phyloP scores from a whole-genome alignment of 352 stramenopile species.

The Phytopythium kandeliae region DNA sequence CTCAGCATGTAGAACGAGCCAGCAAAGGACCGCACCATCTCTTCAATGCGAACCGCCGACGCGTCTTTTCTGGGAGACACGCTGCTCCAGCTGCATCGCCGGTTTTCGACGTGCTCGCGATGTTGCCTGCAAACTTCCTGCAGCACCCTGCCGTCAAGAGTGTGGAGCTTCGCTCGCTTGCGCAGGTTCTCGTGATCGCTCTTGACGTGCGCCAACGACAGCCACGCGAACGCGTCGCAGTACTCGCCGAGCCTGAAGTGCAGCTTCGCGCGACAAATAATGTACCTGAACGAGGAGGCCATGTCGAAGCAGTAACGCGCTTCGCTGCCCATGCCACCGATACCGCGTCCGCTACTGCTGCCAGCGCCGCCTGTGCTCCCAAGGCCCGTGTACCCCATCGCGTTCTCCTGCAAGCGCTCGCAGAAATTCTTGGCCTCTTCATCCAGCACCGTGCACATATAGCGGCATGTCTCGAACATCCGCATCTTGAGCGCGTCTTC shows the following conservation, averaged over 20 bases:
- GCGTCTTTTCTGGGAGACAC: slow-evolving; percentile 4
- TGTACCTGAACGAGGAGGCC: slow-evolving; percentile 69
- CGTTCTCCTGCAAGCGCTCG: slow-evolving; percentile 64
- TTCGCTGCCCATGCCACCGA: slow-evolving; percentile 71
- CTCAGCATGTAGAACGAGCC: slow-evolving; percentile 64
- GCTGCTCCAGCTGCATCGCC: neutral
- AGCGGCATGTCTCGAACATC: slow-evolving; percentile 67
- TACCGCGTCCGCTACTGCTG: slow-evolving; percentile 51
- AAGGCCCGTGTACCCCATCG: slow-evolving; percentile 42
- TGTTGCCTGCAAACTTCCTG: slow-evolving; percentile 50
- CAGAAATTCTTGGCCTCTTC: slow-evolving; percentile 73
- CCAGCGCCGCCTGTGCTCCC: slow-evolving; percentile 43
- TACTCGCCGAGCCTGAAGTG: slow-evolving; percentile 50
- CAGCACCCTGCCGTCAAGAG: slow-evolving; percentile 58
- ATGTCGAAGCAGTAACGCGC: slow-evolving; percentile 79
- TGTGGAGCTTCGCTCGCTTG: slow-evolving; percentile 61
- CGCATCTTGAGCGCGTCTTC: slow-evolving; percentile 74
- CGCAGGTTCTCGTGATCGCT: slow-evolving; percentile 64
- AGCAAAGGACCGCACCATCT: slow-evolving; percentile 47
- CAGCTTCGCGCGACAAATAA: slow-evolving; percentile 57
- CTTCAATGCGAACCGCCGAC: slow-evolving; percentile 34
- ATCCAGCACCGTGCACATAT: slow-evolving; percentile 71
- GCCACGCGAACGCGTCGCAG: slow-evolving; percentile 56
- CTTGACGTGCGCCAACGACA: slow-evolving; percentile 73
- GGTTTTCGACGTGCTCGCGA: slow-evolving; percentile 26